phyloP scores from a whole-genome alignment of 1,284 basidiomycete species.

The Apiotrichum montevideense region DNA sequence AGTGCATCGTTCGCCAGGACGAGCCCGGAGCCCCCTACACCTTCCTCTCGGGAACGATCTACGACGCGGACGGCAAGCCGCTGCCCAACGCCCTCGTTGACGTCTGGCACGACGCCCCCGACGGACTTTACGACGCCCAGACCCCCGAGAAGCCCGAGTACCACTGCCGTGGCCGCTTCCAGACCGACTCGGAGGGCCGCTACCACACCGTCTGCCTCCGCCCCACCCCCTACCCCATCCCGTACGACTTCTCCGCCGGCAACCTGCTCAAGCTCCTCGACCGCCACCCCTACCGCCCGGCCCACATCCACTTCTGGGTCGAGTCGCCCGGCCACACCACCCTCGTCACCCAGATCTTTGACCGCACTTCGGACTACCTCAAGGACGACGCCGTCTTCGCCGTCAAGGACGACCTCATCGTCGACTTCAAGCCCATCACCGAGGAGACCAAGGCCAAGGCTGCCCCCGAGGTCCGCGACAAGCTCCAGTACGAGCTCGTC shows the following conservation, averaged over 20 bases:
- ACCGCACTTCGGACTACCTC: slow-evolving; percentile 41
- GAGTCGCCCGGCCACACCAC: slow-evolving; percentile 29
- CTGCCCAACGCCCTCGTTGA: slow-evolving; percentile 41
- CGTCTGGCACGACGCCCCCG: slow-evolving; percentile 44
- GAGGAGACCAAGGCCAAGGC: slow-evolving; percentile 3
- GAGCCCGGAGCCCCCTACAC: slow-evolving; percentile 33
- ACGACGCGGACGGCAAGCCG: slow-evolving; percentile 37
- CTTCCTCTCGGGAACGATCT: slow-evolving; percentile 36
- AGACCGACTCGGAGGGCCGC: slow-evolving; percentile 37
- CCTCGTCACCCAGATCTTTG: slow-evolving; percentile 42
- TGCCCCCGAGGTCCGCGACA: slow-evolving; percentile 11
- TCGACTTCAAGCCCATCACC: slow-evolving; percentile 23
- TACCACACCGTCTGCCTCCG: slow-evolving; percentile 38
- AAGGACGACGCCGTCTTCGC: slow-evolving; percentile 47
- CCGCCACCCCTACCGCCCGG: slow-evolving; percentile 44
- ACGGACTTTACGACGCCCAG: slow-evolving; percentile 47
- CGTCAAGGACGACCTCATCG: slow-evolving; percentile 35
- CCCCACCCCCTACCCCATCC: slow-evolving; percentile 46
- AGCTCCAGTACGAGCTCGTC: slow-evolving; percentile 21
- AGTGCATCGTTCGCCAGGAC: slow-evolving; percentile 29
- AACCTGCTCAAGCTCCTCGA: slow-evolving; percentile 39
- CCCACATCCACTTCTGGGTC: slow-evolving; percentile 44
- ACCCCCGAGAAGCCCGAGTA: slow-evolving; percentile 41
- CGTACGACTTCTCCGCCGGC: slow-evolving; percentile 43
- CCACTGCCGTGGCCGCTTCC: slow-evolving; percentile 39